phyloP scores from a whole-genome alignment of 257 asterid species.

The Gardenia jasminoides region DNA sequence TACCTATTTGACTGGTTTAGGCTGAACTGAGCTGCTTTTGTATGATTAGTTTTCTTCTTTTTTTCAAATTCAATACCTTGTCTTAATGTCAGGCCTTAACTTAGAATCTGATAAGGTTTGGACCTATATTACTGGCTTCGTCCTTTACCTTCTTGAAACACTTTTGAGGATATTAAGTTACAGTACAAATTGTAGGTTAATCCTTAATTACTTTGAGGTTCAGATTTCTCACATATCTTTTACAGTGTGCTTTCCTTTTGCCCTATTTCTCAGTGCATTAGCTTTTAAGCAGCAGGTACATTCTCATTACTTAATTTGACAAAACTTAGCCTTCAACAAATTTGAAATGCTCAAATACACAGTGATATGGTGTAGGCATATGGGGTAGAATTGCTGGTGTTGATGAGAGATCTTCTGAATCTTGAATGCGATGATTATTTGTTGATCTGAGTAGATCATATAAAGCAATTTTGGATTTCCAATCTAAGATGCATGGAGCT shows the following conservation, averaged over 20 bases:
- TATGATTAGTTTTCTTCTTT: not conserved
- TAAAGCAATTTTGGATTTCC: too few relatives aligned
- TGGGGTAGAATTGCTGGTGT: not conserved
- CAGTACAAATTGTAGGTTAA: too few relatives aligned
- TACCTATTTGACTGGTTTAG: not conserved
- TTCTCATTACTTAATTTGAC: not conserved
- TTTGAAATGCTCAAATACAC: not conserved
- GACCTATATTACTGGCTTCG: not conserved
- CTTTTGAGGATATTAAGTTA: too few relatives aligned
- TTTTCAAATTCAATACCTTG: not conserved
- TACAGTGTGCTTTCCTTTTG: not conserved
- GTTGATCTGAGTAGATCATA: too few relatives aligned
- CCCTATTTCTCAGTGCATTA: not conserved
- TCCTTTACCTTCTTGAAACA: not conserved
- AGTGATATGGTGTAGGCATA: not conserved
- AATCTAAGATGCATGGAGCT: too few relatives aligned
- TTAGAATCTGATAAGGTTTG: not conserved
- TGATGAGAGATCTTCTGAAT: not conserved
- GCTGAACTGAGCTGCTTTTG: not conserved
- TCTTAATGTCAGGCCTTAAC: not conserved
- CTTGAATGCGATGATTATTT: too few relatives aligned
- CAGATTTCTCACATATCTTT: too few relatives aligned
- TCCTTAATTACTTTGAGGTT: too few relatives aligned
- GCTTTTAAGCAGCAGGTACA: not conserved
- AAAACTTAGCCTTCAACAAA: not conserved